Evolutionary conservation across 306 rosid genomes (phyloP).

Genomic region (Prunus kanzakura): DNA sequence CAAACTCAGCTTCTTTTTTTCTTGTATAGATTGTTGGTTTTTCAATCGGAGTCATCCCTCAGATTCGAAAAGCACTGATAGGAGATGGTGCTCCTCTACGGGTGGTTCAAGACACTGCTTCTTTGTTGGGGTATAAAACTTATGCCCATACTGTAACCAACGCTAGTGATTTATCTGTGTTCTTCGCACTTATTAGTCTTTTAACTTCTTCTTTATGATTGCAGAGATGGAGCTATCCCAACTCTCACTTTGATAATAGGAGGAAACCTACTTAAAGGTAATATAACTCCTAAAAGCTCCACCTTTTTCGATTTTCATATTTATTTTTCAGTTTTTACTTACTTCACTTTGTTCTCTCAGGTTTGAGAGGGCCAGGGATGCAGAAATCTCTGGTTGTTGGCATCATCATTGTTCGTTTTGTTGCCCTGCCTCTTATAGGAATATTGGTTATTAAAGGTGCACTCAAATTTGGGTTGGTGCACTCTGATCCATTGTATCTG

Average conservation of each 20-base stretch:
- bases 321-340: not conserved
- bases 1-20: not conserved
- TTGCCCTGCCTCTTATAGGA: conserved; percentile 58
- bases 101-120: conserved; percentile 60
- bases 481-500: conserved; percentile 61
- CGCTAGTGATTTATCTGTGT: not conserved
- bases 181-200: not conserved
- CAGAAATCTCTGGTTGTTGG: conserved; percentile 44
- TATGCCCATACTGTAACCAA: not conserved
- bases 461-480: conserved; percentile 52
- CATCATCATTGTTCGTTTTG: conserved; percentile 50
- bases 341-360: conserved; percentile 29
- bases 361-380: conserved; percentile 54
- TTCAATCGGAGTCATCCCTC: conserved; percentile 55
- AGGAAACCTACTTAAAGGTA: conserved; percentile 78
- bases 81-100: conserved; percentile 69
- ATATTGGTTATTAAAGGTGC: conserved; percentile 53
- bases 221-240: conserved; percentile 76
- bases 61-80: conserved; percentile 39
- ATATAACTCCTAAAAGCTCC: not conserved
- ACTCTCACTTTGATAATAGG: conserved; percentile 68
- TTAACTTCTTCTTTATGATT: conserved; percentile 9
- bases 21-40: conserved; percentile 57
- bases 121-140: conserved; percentile 58
- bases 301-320: not conserved